Percentiles rank a stretch among this genome's conserved stretches.
Evolutionary conservation across 768 basidiomycete genomes (phyloP).

Genomic region (Exidia glandulosa): DNA sequence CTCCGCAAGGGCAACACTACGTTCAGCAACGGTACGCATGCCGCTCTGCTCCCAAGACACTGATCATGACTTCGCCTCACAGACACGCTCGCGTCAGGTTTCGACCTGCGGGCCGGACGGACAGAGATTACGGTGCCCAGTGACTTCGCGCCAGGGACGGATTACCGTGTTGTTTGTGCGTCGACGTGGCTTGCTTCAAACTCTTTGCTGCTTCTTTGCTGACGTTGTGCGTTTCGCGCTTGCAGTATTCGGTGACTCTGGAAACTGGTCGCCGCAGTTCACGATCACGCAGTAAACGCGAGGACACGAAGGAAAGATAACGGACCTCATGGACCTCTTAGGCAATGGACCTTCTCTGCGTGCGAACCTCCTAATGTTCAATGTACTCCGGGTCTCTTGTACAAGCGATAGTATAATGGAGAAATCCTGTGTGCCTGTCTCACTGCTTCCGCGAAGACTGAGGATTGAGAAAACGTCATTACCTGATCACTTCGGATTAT

Average conservation of each 20-base stretch:
- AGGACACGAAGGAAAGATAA: background rate
- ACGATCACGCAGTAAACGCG: conserved; percentile 11
- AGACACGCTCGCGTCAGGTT: background rate
- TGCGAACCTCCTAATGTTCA: background rate
- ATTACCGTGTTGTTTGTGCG: background rate
- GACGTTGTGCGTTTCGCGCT: background rate
- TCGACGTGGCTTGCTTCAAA: no score
- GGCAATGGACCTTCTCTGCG: background rate
- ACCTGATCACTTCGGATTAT: no score
- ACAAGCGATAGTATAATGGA: no score
- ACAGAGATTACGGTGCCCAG: background rate
- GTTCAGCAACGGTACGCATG: background rate
- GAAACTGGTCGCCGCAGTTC: conserved; percentile 17
- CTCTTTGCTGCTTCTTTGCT: background rate
- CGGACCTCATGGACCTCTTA: background rate
- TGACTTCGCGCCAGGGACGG: background rate
- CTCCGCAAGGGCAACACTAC: background rate
- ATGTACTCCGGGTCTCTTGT: background rate
- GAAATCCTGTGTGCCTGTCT: no score
- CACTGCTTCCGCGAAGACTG: no score
- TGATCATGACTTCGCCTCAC: background rate
- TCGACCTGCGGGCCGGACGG: background rate
- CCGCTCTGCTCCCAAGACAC: background rate
- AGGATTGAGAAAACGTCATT: no score
- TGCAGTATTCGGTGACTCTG: conserved; percentile 25